These are phyloP conservation scores for Botrytis fabae DNA, from an alignment of 2,329 filamentous ascomycete species.

Conservation along the genomic window DNA sequence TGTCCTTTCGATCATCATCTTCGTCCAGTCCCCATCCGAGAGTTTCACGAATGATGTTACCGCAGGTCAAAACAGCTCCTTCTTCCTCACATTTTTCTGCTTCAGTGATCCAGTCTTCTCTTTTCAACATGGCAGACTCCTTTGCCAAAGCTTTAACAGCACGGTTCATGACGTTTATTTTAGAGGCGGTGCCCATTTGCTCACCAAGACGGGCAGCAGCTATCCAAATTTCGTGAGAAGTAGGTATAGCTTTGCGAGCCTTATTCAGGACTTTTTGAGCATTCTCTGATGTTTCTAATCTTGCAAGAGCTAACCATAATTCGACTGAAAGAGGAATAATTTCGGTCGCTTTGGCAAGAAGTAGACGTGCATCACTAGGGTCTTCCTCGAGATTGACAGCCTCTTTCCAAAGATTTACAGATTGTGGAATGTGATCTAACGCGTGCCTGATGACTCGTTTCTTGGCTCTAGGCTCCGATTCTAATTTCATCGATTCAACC, in stretches of 20 bases:
- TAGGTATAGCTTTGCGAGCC: constrained; percentile 89
- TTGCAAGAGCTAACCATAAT: constrained; percentile 89
- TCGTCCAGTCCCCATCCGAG: constrained; percentile 92
- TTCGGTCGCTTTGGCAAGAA: constrained; percentile 93
- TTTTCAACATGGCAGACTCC: constrained; percentile 93
- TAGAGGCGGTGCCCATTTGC: constrained; percentile 74
- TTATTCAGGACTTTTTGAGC: constrained; percentile 94
- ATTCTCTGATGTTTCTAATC: constrained; percentile 84
- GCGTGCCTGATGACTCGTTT: constrained; percentile 92
- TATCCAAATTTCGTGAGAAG: constrained; percentile 95
- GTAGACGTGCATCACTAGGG: constrained; percentile 78
- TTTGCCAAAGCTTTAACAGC: constrained; percentile 85
- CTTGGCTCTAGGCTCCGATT: constrained; percentile 78
- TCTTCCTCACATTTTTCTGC: constrained; percentile 95
- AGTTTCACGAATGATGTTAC: constrained; percentile 87
- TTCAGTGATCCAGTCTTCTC: constrained; percentile 95
- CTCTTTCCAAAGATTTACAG: constrained; percentile 96
- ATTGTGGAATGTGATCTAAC: constrained; percentile 88
- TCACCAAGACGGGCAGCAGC: constrained; percentile 89
- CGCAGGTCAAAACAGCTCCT: constrained; percentile 81
- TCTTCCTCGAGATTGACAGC: constrained; percentile 94
- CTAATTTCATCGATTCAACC: constrained; percentile 93
- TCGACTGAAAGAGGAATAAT: constrained; percentile 93
- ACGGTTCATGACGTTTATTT: constrained; percentile 91
- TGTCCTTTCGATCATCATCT: constrained; percentile 92